Evolutionary conservation across 2,329 filamentous ascomycete genomes (phyloP).

Genomic region (Thelonectria discophora): DNA sequence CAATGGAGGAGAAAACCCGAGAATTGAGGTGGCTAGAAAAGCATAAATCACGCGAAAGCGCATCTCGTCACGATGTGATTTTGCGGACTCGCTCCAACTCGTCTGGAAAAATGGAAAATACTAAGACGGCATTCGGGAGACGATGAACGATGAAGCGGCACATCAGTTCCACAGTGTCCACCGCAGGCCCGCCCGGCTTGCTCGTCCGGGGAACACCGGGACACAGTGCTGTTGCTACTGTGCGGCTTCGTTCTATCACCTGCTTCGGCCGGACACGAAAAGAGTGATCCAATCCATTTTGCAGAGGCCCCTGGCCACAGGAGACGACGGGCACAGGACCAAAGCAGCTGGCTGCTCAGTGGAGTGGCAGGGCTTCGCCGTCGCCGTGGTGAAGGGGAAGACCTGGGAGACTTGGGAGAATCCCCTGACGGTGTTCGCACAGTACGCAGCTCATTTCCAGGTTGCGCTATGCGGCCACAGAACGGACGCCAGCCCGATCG

Average conservation of each 20-base stretch:
- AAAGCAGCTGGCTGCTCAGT: not conserved
- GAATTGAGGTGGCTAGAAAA: not conserved
- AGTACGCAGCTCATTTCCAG: not conserved
- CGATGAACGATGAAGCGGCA: constrained; percentile 1
- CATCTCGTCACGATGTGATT: constrained; percentile 7
- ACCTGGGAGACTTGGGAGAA: no score
- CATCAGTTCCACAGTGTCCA: constrained; percentile 8
- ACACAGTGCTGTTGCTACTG: constrained; percentile 1
- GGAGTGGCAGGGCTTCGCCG: no score
- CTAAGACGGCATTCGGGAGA: no score
- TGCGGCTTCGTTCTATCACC: constrained; percentile 1
- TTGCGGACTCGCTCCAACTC: not conserved
- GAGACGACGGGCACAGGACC: constrained; percentile 8
- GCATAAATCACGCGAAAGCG: constrained; percentile 3
- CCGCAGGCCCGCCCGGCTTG: not conserved
- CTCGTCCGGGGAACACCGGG: constrained; percentile 19
- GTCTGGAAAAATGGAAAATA: not conserved
- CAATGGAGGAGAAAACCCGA: not conserved
- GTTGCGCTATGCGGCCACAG: constrained; percentile 5
- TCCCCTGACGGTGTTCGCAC: not conserved
- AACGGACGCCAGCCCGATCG: constrained; percentile 7
- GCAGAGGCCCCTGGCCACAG: not conserved
- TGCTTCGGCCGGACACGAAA: constrained; percentile 2
- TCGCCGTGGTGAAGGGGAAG: no score
- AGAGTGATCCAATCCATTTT: not conserved